Base-by-base conservation (phyloP, 345 rosid genomes). In the Pseudoturritis turrita region DNA sequence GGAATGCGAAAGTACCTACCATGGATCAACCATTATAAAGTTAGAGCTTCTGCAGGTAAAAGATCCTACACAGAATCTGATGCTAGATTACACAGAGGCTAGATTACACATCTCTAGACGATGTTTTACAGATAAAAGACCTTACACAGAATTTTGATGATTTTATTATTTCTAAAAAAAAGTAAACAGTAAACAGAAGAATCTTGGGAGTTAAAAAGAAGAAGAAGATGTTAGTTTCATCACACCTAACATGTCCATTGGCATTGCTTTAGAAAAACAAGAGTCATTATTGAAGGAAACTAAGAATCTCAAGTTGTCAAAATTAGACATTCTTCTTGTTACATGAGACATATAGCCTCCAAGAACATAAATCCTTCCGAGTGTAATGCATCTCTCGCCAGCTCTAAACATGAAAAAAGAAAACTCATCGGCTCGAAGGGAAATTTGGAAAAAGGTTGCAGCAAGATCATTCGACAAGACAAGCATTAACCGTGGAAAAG, bases 301-400 rank as follows among this genome's bases (percentile, higher is more conserved):
- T 49, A 19, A 13, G 21, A 6, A 47, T 36, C 26, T 36, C 43
- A 56, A 19, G 18, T 18, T 5, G 7, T 8, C 31, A 44, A 14
- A 64, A 23, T 1, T 65, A 75, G 71, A 91, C 97, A 88, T 62
- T 70, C 73, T 95, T 95, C 70, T 84, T 79, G 84, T 89, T 15
- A 85, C 97, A 51, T 98, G 96, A 18, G 98, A 95, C 93, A 95
- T 83, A 47, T 91, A 95, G 67, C 88, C 96, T 55, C 91, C 96
- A 79, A 91, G 81, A 72, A 91, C 96, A 83, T 57, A 74, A 70
- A 87, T 26, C 92, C 96, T 59, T 83, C 78, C 3, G 74, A 81
- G 29, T 62, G 86, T 68, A 95, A 66, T n/a, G 89, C 89, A 78
- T 89, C 96, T 72, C 89, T 88, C 1, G 94, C 98, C 70, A 95